phyloP scores from a whole-genome alignment of 2,329 filamentous ascomycete genomes.

The Chrysoporthe deuterocubensis region DNA sequence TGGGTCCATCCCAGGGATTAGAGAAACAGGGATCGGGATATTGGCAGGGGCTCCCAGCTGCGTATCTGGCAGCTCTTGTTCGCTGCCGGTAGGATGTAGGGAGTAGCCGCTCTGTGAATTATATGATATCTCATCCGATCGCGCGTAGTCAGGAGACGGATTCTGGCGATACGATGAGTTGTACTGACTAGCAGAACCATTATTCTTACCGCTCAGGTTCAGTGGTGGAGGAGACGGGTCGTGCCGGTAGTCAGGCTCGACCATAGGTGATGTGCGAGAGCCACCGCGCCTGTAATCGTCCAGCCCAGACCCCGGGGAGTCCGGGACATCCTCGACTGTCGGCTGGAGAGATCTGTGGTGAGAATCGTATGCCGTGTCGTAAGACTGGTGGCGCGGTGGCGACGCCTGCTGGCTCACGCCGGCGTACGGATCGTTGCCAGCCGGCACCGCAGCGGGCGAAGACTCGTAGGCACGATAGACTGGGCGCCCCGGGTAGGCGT shows the following conservation, averaged over 20 bases:
- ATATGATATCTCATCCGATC: constrained; percentile 27
- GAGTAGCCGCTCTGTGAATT: constrained; percentile 41
- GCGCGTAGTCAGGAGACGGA: constrained; percentile 36
- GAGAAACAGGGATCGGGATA: constrained; percentile 54
- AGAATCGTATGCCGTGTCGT: constrained; percentile 52
- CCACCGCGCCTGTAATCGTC: constrained; percentile 35
- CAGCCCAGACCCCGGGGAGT: constrained; percentile 46
- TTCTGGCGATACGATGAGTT: constrained; percentile 35
- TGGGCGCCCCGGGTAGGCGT: constrained; percentile 56
- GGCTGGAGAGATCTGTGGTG: constrained; percentile 61
- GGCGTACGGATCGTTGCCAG: constrained; percentile 35
- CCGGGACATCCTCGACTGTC: constrained; percentile 67
- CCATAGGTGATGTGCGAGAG: constrained; percentile 34
- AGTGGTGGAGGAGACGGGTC: constrained; percentile 50
- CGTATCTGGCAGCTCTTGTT: constrained; percentile 42
- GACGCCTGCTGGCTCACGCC: constrained; percentile 42
- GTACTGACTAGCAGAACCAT: constrained; percentile 37
- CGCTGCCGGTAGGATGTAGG: constrained; percentile 34
- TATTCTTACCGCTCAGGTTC: constrained; percentile 45
- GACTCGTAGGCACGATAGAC: constrained; percentile 57
- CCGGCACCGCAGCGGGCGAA: constrained; percentile 43
- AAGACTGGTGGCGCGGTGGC: constrained; percentile 53
- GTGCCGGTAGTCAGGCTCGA: constrained; percentile 44
- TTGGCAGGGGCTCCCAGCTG: constrained; percentile 32
- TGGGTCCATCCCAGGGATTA: constrained; percentile 66